phyloP scores from a whole-genome alignment of 495 filamentous ascomycete genomes.

The Lineolata rhizophorae region DNA sequence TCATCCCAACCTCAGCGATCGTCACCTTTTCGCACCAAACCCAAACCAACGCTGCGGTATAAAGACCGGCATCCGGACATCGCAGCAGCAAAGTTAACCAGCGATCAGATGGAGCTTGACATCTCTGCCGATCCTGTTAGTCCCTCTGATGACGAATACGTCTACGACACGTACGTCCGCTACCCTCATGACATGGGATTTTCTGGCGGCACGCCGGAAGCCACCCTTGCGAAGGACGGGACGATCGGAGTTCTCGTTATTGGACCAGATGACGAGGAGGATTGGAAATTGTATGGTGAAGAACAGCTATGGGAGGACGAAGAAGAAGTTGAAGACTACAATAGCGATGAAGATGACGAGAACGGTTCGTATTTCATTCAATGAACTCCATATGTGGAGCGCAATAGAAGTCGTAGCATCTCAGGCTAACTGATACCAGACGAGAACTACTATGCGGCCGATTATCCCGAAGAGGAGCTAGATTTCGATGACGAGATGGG shows the following conservation, averaged over 20 bases:
- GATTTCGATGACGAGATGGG: conserved; percentile 33
- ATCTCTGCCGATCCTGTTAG: no score
- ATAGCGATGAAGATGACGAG: conserved; percentile 39
- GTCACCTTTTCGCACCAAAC: no score
- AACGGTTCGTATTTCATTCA: conserved; percentile 23
- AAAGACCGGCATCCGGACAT: no score
- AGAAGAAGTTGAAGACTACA: conserved; percentile 30
- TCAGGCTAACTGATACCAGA: conserved; percentile 21
- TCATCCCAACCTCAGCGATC: no score
- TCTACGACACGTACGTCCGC: conserved; percentile 41
- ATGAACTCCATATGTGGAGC: conserved; percentile 2
- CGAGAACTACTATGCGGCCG: conserved; percentile 41
- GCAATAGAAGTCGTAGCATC: no score
- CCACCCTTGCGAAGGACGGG: no score
- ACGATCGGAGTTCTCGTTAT: conserved; percentile 41
- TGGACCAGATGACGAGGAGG: conserved; percentile 30
- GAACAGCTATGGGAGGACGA: conserved; percentile 31
- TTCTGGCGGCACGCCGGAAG: conserved; percentile 6
- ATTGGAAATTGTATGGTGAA: conserved; percentile 32
- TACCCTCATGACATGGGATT: neutral
- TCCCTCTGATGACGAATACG: conserved; percentile 38
- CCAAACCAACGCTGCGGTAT: no score
- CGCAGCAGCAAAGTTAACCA: no score
- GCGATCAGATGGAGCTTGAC: no score
- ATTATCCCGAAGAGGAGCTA: conserved; percentile 46